These are phyloP conservation scores for Cochlearia excelsa DNA, from an alignment of 345 rosid genomes.

Conservation along the genomic window DNA sequence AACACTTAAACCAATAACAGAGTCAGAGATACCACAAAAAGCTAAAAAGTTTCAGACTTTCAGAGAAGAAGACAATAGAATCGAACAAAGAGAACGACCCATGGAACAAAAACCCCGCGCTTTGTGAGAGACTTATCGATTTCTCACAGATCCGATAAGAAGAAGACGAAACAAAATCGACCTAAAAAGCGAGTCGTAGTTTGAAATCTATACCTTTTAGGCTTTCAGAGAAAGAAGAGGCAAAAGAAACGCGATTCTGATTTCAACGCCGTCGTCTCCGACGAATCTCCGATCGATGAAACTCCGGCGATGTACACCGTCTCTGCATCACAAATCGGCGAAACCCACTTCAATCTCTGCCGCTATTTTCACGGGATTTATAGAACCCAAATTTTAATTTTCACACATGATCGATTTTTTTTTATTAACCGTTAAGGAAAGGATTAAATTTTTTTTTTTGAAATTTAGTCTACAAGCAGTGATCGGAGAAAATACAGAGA, in stretches of 20 bases:
- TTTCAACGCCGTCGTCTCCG: conserved; percentile 24
- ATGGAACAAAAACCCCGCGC: not conserved
- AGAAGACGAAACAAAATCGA: conserved; percentile 10
- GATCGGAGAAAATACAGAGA: no score
- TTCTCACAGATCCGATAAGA: conserved; percentile 28
- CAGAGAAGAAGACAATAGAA: not conserved
- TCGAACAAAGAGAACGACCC: conserved; percentile 7
- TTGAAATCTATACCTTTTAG: no score
- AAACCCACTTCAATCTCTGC: conserved; percentile 14
- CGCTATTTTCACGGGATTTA: conserved; percentile 10
- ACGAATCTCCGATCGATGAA: conserved; percentile 15
- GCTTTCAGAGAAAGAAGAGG: conserved; percentile 4
- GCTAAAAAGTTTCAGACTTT: not conserved
- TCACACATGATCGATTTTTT: no score
- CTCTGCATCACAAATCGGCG: conserved; percentile 29
- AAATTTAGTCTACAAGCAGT: no score
- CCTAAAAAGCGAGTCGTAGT: not conserved
- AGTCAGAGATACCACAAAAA: not conserved
- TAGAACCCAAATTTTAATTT: not conserved
- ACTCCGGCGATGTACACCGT: conserved; percentile 28
- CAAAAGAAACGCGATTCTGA: conserved; percentile 4
- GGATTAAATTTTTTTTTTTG: not conserved
- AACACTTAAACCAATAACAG: no score
- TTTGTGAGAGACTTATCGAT: not conserved
- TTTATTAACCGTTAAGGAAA: conserved; percentile 20